Evolutionary conservation across 176 grass and related monocot species (phyloP).

Genomic region (Rhynchospora tenuis): DNA sequence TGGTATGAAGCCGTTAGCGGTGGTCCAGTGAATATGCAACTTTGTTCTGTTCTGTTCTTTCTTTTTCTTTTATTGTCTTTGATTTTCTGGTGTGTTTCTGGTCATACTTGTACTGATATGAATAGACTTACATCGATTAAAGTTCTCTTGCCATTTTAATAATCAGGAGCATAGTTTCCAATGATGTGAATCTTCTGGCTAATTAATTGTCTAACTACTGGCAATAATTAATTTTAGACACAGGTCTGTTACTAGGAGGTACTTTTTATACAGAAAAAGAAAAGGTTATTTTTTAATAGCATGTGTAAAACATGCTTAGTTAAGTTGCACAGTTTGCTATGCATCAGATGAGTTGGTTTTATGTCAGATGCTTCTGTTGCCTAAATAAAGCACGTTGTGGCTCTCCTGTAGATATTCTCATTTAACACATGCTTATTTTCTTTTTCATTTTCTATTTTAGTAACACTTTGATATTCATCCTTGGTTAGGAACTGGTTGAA

Average conservation of each 20-base stretch:
- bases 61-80: neutral
- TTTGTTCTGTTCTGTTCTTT: neutral
- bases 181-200: neutral
- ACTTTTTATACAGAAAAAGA: conserved; percentile 1
- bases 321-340: neutral
- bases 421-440: conserved; percentile 2
- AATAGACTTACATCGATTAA: neutral
- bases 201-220: neutral
- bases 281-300: neutral
- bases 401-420: conserved; percentile 13
- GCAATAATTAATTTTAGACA: neutral
- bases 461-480: neutral
- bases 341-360: neutral
- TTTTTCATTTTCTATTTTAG: neutral
- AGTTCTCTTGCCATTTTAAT: neutral
- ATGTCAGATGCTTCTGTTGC: neutral
- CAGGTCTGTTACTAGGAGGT: neutral
- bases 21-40: neutral
- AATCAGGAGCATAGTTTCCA: neutral
- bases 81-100: neutral
- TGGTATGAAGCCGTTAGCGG: neutral
- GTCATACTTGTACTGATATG: neutral
- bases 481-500: conserved; percentile 66
- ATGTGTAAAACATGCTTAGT: neutral
- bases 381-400: neutral